Conservation (phyloP, 2,329 filamentous ascomycete species). For the Zalaria obscura region DNA sequence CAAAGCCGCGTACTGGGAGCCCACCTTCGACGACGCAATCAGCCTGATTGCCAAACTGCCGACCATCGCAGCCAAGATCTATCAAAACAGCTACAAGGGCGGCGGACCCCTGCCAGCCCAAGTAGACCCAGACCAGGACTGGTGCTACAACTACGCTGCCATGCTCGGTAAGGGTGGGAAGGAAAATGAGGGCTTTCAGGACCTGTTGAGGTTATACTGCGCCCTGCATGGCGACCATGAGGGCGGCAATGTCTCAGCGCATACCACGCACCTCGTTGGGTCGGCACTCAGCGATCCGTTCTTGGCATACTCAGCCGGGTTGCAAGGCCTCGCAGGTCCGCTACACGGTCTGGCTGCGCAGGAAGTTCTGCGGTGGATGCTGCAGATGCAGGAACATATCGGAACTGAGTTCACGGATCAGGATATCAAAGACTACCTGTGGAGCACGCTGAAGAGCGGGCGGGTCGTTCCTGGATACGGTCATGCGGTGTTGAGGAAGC, state of each 20-base stretch:
- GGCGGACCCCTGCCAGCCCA: conserved; percentile 62
- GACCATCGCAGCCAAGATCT: conserved; percentile 93
- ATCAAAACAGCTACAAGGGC: conserved; percentile 72
- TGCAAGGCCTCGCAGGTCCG: conserved; percentile 90
- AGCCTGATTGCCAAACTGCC: conserved; percentile 90
- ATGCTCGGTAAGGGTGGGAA: conserved; percentile 84
- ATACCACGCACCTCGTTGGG: conserved; percentile 87
- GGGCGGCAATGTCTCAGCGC: conserved; percentile 92
- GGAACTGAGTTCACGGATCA: conserved; percentile 63
- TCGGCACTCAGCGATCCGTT: conserved; percentile 90
- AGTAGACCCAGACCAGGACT: conserved; percentile 77
- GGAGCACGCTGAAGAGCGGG: conserved; percentile 83
- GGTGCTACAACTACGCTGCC: conserved; percentile 96
- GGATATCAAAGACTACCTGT: conserved; percentile 80
- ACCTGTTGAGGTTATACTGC: conserved; percentile 83
- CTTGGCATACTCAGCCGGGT: conserved; percentile 87
- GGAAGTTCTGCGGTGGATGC: conserved; percentile 91
- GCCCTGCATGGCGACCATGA: conserved; percentile 97
- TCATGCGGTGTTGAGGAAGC: conserved; percentile 90
- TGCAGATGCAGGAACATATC: conserved; percentile 87
- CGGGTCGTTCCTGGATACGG: conserved; percentile 92
- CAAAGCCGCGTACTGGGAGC: conserved; percentile 98
- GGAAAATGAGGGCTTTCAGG: conserved; percentile 88
- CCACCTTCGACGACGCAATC: conserved; percentile 91
- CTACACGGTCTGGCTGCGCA: conserved; percentile 88